phyloP scores from a whole-genome alignment of 73 alveolate species.

The Stentor roeselii region DNA sequence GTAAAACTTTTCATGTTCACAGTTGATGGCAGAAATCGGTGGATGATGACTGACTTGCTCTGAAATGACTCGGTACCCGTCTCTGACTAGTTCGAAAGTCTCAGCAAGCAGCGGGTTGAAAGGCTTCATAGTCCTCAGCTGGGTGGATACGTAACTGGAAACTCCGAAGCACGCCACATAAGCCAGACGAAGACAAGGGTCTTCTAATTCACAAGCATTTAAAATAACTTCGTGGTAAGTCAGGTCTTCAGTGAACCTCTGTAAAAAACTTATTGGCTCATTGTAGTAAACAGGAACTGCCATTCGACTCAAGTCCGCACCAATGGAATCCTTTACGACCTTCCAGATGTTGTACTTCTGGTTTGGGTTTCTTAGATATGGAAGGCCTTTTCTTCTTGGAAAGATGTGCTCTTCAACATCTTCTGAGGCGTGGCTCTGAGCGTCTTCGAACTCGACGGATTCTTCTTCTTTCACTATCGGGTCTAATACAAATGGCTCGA shows the following conservation, averaged over 20 bases:
- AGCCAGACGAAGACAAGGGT: conserved; percentile 46
- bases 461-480: too few species aligned
- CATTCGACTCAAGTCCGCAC: conserved; percentile 40
- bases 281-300: conserved; percentile 43
- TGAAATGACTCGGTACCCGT: conserved; percentile 57
- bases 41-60: conserved; percentile 95
- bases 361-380: conserved; percentile 43
- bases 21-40: conserved; percentile 76
- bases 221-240: conserved; percentile 49
- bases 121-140: conserved; percentile 47
- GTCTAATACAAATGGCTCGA: too few species aligned
- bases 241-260: conserved; percentile 43
- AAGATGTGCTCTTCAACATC: too few species aligned
- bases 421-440: too few species aligned
- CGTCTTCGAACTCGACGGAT: too few species aligned
- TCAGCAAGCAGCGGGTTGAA: conserved; percentile 89
- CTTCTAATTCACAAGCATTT: conserved; percentile 32
- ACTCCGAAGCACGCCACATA: conserved; percentile 41
- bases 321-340: conserved; percentile 40
- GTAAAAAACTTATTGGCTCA: conserved; percentile 51
- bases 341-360: conserved; percentile 31
- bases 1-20: conserved; percentile 57
- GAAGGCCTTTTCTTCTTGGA: too few species aligned
- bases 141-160: conserved; percentile 35
- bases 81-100: conserved; percentile 76